A percentile compares a stretch with the other conserved stretches of the same genome.
Evolutionary conservation across 306 rosid genomes (phyloP).

Genomic region (Cucurbita maxima): DNA sequence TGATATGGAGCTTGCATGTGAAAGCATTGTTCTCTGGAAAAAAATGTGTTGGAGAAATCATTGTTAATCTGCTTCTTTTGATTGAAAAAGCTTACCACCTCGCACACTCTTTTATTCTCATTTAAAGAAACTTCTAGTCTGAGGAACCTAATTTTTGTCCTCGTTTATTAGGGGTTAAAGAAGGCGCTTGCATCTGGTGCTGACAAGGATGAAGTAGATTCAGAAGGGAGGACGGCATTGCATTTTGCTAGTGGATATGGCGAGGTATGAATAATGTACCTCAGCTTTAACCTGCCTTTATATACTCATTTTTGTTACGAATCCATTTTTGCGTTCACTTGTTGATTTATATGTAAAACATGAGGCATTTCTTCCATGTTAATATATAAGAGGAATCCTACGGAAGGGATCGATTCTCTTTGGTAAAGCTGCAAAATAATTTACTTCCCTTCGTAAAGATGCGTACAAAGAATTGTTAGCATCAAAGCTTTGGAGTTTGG

Average conservation of each 20-base stretch:
- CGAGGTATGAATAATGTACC: conserved; percentile 46
- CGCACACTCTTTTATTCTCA: neutral
- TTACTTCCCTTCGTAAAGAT: neutral
- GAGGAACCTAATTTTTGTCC: neutral
- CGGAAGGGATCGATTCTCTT: neutral
- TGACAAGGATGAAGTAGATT: conserved; percentile 89
- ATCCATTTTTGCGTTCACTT: neutral
- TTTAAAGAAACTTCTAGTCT: neutral
- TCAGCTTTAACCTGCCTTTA: neutral
- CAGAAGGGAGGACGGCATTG: conserved; percentile 95
- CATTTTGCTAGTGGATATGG: conserved; percentile 99
- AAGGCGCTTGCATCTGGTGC: conserved; percentile 72
- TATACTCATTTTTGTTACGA: neutral
- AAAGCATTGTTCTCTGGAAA: neutral
- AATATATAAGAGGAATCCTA: neutral
- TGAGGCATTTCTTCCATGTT: neutral
- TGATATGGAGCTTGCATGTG: neutral
- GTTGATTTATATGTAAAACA: neutral
- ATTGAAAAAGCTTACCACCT: neutral
- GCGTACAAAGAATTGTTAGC: neutral
- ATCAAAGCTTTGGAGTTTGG: neutral
- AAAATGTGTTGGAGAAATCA: neutral
- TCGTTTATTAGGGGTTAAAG: conserved; percentile 63
- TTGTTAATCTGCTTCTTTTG: neutral
- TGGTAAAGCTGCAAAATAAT: neutral